Evolutionary conservation across 306 rosid genomes (phyloP).

Genomic region (Begonia loranthoides): DNA sequence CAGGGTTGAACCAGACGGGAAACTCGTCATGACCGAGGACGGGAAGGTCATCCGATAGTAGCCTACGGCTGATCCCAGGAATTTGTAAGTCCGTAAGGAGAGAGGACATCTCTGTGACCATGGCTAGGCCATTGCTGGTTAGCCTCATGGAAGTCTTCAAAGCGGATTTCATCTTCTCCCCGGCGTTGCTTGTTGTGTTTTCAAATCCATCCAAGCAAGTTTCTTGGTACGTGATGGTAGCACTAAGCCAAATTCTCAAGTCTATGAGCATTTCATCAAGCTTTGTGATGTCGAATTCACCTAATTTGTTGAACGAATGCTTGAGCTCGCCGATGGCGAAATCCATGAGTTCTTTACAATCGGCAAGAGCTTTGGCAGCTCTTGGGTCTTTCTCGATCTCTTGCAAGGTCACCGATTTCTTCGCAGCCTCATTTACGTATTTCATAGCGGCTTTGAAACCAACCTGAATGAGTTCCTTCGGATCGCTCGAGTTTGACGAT

Average conservation of each 20-base stretch:
- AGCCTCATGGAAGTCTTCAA: slow-evolving; percentile 23
- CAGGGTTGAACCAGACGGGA: neutral
- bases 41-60: neutral
- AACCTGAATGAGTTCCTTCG: slow-evolving; percentile 27
- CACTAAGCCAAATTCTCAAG: slow-evolving; percentile 46
- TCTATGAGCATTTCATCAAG: slow-evolving; percentile 20
- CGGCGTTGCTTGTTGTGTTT: slow-evolving; percentile 22
- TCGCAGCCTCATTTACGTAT: slow-evolving; percentile 8
- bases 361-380: slow-evolving; percentile 30
- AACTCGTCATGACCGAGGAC: neutral
- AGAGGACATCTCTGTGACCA: slow-evolving; percentile 26
- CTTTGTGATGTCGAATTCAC: slow-evolving; percentile 9
- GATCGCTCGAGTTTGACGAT: slow-evolving; percentile 15
- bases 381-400: slow-evolving; percentile 18
- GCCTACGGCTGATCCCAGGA: neutral
- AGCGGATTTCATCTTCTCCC: slow-evolving; percentile 20
- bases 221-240: slow-evolving; percentile 50
- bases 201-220: slow-evolving; percentile 55
- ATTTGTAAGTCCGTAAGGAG: too few species aligned
- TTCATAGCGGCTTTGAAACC: slow-evolving; percentile 29
- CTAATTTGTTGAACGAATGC: slow-evolving; percentile 17
- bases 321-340: slow-evolving; percentile 24
- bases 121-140: slow-evolving; percentile 50
- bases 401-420: slow-evolving; percentile 17
- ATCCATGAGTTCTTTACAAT: slow-evolving; percentile 34